These are phyloP conservation scores for Chaetomium globosum DNA, from an alignment of 2,329 filamentous ascomycete genomes.

Conservation along the genomic window DNA sequence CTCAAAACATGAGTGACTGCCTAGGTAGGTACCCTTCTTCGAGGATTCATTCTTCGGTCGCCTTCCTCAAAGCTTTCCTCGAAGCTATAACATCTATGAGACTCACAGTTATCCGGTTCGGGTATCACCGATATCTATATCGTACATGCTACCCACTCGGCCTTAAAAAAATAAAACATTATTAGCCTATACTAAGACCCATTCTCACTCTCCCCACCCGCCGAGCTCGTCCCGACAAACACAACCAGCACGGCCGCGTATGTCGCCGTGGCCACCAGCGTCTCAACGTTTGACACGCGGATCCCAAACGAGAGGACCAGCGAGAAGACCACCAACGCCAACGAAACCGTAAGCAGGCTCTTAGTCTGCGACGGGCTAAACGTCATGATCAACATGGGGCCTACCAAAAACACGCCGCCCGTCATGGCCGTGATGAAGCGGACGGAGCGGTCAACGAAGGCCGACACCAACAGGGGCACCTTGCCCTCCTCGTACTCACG, in stretches of 20 bases:
- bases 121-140: no score
- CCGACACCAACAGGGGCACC: background rate
- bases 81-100: no score
- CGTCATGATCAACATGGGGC: background rate
- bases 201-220: background rate
- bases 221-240: background rate
- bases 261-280: background rate
- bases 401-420: background rate
- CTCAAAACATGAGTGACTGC: no score
- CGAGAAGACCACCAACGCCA: background rate
- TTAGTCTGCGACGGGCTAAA: background rate
- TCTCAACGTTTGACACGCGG: background rate
- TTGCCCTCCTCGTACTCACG: background rate
- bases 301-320: background rate
- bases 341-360: background rate
- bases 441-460: background rate
- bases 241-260: background rate
- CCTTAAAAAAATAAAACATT: background rate
- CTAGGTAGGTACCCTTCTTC: no score
- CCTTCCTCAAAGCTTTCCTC: no score
- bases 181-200: background rate
- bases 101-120: no score
- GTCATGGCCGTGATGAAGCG: background rate
- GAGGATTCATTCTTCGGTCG: no score
- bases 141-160: background rate